Evolutionary conservation across 2,329 filamentous ascomycete genomes (phyloP).

Genomic region (Colletotrichum sp.): DNA sequence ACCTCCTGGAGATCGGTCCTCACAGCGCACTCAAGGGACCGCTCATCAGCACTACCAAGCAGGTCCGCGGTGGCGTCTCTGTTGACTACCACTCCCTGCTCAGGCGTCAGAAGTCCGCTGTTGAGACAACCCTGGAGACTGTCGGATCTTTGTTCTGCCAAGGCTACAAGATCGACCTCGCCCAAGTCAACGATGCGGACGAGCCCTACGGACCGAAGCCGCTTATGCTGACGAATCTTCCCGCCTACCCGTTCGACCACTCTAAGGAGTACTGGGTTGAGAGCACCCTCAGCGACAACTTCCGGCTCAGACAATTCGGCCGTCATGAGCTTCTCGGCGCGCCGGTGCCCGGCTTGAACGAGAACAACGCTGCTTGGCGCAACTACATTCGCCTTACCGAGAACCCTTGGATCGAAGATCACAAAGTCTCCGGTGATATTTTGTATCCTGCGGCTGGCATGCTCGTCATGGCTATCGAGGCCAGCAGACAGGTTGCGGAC

Average conservation of each 20-base stretch:
- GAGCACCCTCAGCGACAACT: conserved; percentile 11
- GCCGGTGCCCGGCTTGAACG: conserved; percentile 8
- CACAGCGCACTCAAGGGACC: conserved; percentile 55
- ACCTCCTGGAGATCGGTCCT: conserved; percentile 52
- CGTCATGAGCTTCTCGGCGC: conserved; percentile 23
- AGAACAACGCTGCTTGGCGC: conserved; percentile 13
- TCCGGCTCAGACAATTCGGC: background rate
- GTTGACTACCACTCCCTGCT: conserved; percentile 13
- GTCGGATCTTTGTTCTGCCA: conserved; percentile 9
- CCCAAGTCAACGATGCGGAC: conserved; percentile 14
- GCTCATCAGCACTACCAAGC: conserved; percentile 30
- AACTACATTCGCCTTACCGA: conserved; percentile 31
- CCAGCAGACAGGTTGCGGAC: conserved; percentile 16
- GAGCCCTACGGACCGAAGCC: conserved; percentile 9
- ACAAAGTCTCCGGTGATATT: conserved; percentile 47
- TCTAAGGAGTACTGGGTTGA: conserved; percentile 27
- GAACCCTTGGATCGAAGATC: conserved; percentile 52
- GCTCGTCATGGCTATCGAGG: conserved; percentile 32
- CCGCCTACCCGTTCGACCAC: conserved; percentile 27
- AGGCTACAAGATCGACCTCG: background rate
- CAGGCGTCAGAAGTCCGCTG: background rate
- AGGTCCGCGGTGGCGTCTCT: background rate
- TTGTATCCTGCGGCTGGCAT: conserved; percentile 43
- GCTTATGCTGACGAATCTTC: conserved; percentile 21
- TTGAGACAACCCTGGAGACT: background rate